These are phyloP conservation scores for Oldenlandia corymbosa DNA, from an alignment of 257 asterid species.

Conservation along the genomic window DNA sequence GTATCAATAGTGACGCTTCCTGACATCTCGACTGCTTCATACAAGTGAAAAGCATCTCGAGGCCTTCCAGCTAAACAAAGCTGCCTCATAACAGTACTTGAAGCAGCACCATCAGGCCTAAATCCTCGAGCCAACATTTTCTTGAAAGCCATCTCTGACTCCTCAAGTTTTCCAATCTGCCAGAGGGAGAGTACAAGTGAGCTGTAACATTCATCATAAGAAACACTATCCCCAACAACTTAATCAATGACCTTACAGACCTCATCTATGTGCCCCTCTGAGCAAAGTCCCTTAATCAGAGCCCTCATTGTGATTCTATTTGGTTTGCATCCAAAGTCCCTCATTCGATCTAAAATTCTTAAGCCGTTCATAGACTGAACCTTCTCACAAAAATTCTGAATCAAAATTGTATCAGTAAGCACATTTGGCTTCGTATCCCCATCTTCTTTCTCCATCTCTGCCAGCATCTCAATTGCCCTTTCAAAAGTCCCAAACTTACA, in stretches of 20 bases:
- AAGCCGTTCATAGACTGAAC: constrained; percentile 50
- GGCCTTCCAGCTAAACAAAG: constrained; percentile 41
- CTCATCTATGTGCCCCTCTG: constrained; percentile 52
- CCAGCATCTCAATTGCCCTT: constrained; percentile 52
- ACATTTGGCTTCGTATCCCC: constrained; percentile 51
- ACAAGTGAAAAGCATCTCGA: constrained; percentile 53
- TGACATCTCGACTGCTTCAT: constrained; percentile 44
- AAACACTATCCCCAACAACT: constrained; percentile 31
- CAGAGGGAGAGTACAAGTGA: constrained; percentile 50
- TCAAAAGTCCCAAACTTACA: constrained; percentile 57
- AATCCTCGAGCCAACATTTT: constrained; percentile 54
- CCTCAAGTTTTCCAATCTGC: constrained; percentile 41
- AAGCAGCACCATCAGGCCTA: constrained; percentile 60
- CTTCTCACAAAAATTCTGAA: constrained; percentile 54
- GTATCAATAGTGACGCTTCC: constrained; percentile 39
- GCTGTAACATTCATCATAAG: constrained; percentile 45
- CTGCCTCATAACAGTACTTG: constrained; percentile 36
- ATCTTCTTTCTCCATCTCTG: constrained; percentile 57
- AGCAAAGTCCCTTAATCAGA: constrained; percentile 63
- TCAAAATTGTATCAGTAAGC: constrained; percentile 62
- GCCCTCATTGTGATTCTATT: constrained; percentile 47
- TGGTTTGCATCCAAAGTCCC: constrained; percentile 41
- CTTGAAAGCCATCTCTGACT: constrained; percentile 54
- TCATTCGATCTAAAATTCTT: constrained; percentile 51
- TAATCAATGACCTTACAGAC: constrained; percentile 43